Percentiles rank a stretch among this genome's conserved stretches.
Evolutionary conservation across 768 basidiomycete genomes (phyloP).

Genomic region (Termitomyces bulborhizus): DNA sequence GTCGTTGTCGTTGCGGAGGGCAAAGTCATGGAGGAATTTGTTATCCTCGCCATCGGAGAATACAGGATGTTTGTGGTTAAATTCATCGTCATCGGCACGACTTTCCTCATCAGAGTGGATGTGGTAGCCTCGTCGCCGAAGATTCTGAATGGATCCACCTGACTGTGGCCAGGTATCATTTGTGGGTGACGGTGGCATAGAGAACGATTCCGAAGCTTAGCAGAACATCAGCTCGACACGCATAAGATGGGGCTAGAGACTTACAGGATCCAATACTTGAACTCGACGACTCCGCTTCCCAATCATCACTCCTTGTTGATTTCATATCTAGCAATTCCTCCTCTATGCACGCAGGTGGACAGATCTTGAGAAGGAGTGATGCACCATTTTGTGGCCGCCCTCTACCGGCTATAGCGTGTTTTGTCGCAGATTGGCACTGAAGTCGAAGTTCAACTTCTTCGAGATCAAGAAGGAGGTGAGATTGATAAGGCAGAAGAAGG

Average conservation of each 20-base stretch:
- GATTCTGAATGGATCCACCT: not conserved
- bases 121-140: constrained; percentile 31
- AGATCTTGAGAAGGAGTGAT: constrained; percentile 20
- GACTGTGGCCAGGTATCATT: constrained; percentile 7
- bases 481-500: not conserved
- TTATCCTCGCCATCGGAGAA: constrained; percentile 18
- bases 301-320: not conserved
- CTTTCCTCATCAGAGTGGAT: constrained; percentile 38
- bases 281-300: constrained; percentile 4
- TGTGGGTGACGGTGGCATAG: constrained; percentile 13
- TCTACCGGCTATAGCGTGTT: constrained; percentile 22
- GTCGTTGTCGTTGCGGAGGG: not conserved
- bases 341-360: constrained; percentile 12
- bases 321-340: not conserved
- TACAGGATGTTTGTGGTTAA: constrained; percentile 15
- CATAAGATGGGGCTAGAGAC: not conserved
- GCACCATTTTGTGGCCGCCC: constrained; percentile 40
- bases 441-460: constrained; percentile 41
- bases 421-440: constrained; percentile 30
- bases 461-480: constrained; percentile 7
- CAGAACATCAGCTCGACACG: not conserved
- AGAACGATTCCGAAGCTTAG: constrained; percentile 8
- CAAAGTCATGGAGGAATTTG: not conserved
- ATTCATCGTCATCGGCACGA: constrained; percentile 20
- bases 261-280: constrained; percentile 10